These are phyloP conservation scores for Oemleria cerasiformis DNA, from an alignment of 306 rosid genomes.

Conservation along the genomic window DNA sequence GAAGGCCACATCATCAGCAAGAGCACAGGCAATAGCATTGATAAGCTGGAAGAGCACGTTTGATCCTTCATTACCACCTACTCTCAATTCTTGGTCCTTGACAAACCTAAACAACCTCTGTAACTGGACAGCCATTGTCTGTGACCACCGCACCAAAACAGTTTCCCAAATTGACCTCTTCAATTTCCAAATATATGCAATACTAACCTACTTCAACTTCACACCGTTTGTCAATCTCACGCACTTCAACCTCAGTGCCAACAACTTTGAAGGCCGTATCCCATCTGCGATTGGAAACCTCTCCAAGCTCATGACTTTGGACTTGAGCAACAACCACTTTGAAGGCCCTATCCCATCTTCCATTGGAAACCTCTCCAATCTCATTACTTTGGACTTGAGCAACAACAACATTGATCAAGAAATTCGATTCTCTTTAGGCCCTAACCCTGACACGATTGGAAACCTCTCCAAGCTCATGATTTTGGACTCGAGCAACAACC, in stretches of 20 bases:
- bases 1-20: conserved; percentile 13
- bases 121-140: conserved; percentile 50
- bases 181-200: conserved; percentile 29
- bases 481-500: conserved; percentile 43
- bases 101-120: conserved; percentile 45
- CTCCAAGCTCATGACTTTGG: conserved; percentile 51
- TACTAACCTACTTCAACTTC: conserved; percentile 39
- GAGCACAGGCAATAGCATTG: background rate
- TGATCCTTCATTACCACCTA: conserved; percentile 23
- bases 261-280: conserved; percentile 42
- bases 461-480: too few species aligned
- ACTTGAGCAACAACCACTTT: conserved; percentile 44
- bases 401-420: too few species aligned
- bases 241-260: conserved; percentile 37
- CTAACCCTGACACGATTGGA: too few species aligned
- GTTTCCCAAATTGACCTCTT: conserved; percentile 40
- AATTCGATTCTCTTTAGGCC: too few species aligned
- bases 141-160: conserved; percentile 28
- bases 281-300: conserved; percentile 56
- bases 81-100: conserved; percentile 51
- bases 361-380: too few species aligned
- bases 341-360: background rate
- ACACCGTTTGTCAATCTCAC: conserved; percentile 45
- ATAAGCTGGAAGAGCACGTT: conserved; percentile 13
- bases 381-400: too few species aligned